These are phyloP conservation scores for Paraleonurus japonicus DNA, from an alignment of 257 asterid species.

Conservation along the genomic window DNA sequence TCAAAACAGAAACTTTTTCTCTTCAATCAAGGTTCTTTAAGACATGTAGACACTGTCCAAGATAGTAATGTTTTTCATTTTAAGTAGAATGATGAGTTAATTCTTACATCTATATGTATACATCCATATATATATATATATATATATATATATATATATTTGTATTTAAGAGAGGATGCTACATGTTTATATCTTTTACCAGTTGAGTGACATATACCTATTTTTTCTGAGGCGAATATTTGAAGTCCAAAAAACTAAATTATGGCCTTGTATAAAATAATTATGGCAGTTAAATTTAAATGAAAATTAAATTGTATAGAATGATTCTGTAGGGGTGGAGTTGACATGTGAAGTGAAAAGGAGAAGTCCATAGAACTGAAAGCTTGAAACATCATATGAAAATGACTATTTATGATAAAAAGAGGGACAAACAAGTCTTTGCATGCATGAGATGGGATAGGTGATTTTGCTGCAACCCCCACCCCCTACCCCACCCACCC, in stretches of 20 bases:
- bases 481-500: too few species aligned
- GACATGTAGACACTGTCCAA: not conserved
- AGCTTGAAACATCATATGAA: constrained; percentile 25
- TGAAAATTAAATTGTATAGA: not conserved
- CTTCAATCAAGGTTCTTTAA: constrained; percentile 15
- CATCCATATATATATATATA: not conserved
- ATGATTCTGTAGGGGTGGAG: not conserved
- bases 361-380: not conserved
- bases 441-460: constrained; percentile 37
- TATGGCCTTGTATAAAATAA: not conserved
- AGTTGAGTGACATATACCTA: not conserved
- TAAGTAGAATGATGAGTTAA: not conserved
- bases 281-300: not conserved
- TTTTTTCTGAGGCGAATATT: not conserved
- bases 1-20: constrained; percentile 15
- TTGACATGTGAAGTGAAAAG: constrained; percentile 9
- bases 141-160: not conserved
- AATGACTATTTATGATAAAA: constrained; percentile 27
- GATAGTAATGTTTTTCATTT: not conserved
- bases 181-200: not conserved
- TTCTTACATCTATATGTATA: not conserved
- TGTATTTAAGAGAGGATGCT: not conserved
- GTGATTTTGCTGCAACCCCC: constrained; percentile 18
- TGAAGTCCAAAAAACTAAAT: not conserved
- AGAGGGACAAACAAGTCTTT: constrained; percentile 32